Base-by-base conservation (phyloP, 2,329 filamentous ascomycete species). In the Fusarium phyllophilum region DNA sequence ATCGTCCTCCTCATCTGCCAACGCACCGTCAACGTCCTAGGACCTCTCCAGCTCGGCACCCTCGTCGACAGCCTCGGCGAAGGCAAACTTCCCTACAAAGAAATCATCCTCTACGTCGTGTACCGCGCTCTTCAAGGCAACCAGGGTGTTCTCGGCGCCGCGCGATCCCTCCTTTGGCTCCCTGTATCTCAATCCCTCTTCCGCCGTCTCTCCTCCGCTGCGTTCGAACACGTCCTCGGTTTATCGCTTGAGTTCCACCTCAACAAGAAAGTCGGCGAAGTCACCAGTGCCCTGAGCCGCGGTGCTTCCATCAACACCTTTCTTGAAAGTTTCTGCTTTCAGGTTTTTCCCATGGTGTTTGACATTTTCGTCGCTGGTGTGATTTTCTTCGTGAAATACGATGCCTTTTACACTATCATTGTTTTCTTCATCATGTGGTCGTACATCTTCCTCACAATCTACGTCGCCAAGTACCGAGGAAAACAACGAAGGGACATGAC, bases 181-280 rank as follows among this genome's bases (percentile, higher is more conserved):
- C 85, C 85, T 0, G 82, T 87, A 2, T 82, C 84, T 0, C 86
- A 87, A 54, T 82, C 79, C 0, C 78, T 84, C 9, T 87, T 83
- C 68, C 82, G 84, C 3, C 74, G 83, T 22, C 78, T 87, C 5
- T 85, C 84, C 0, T 80, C 75, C 3, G 84, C 85, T 3, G 84
- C 85, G 2, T 87, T 87, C 34, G 83, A 86, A 62, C 86, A 87
- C 54, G 84, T 87, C 0, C 74, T 86, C 8, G 81, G 81, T 0
- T 80, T 87, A 2, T 86, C 85, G 1, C 78, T 88, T 15, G 86
- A 88, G 17, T 88, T 88, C 49, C 86, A 88, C 61, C 78, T 87
- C 3, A 85, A 84, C 75, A 88, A 88, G 70, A 82, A 85, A 46
- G 83, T 85, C n/a, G 86, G 86, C 6, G 86, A 88, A 75, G 85